Percentiles rank a stretch among this genome's conserved stretches.
phyloP scores from a whole-genome alignment of 305 asterid species.

The Petunia hybrid region DNA sequence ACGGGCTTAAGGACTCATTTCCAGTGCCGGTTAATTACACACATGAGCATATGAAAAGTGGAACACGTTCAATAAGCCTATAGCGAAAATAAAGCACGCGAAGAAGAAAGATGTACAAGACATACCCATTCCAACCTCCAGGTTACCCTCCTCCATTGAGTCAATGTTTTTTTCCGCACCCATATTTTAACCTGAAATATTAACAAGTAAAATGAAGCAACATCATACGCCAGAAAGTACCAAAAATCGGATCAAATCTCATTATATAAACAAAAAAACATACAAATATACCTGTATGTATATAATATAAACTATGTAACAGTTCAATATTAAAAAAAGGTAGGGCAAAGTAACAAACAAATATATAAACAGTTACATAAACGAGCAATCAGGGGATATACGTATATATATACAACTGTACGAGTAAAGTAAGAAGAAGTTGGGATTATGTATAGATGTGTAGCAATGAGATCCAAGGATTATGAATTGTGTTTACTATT shows the following conservation, averaged over 20 bases:
- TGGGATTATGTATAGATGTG: neutral
- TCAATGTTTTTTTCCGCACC: constrained; percentile 63
- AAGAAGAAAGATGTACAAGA: neutral
- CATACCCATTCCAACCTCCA: constrained; percentile 94
- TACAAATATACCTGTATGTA: too few relatives aligned
- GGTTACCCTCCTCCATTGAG: constrained; percentile 77
- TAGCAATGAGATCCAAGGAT: neutral
- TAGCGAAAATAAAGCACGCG: neutral
- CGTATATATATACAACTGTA: too few relatives aligned
- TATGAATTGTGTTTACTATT: too few relatives aligned
- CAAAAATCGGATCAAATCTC: neutral
- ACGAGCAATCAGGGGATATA: neutral
- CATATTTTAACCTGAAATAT: neutral
- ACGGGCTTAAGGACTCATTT: neutral
- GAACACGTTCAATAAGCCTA: neutral
- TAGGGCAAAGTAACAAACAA: neutral
- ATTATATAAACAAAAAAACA: neutral
- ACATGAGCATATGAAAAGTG: neutral
- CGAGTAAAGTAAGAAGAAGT: neutral
- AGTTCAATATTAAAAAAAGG: neutral
- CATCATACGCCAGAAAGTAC: neutral
- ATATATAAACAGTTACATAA: neutral
- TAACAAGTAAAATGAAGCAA: neutral
- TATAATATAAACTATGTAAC: neutral
- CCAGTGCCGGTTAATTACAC: neutral